Percentiles rank a stretch among this genome's conserved stretches.
These are phyloP conservation scores for Colletotrichum cuscutae DNA, from an alignment of 2,329 filamentous ascomycete species.

Conservation along the genomic window DNA sequence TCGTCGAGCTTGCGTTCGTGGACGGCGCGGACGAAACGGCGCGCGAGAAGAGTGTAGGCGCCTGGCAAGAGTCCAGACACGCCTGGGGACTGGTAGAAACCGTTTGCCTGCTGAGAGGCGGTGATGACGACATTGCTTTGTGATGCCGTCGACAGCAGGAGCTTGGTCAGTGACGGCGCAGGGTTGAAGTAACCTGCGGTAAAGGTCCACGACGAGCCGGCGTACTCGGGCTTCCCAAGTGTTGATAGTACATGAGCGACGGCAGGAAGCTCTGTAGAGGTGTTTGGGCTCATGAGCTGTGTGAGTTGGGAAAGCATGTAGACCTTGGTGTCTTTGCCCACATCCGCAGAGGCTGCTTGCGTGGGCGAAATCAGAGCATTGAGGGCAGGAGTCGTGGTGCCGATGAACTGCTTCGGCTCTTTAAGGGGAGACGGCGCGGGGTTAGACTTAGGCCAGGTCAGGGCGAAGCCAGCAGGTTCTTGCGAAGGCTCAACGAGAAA, in stretches of 20 bases:
- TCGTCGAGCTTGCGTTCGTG: conserved; percentile 57
- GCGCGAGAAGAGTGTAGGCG: conserved; percentile 90
- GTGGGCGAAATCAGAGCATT: conserved; percentile 71
- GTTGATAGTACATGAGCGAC: conserved; percentile 78
- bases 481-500: conserved; percentile 78
- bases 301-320: conserved; percentile 92
- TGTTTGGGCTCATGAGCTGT: conserved; percentile 80
- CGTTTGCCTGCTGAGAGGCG: conserved; percentile 92
- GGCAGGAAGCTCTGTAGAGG: conserved; percentile 88
- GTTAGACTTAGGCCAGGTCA: conserved; percentile 82
- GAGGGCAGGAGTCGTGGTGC: conserved; percentile 74
- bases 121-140: conserved; percentile 85
- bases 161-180: conserved; percentile 81
- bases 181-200: conserved; percentile 99
- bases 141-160: conserved; percentile 80
- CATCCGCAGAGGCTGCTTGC: conserved; percentile 39
- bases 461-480: conserved; percentile 65
- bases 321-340: conserved; percentile 71
- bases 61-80: conserved; percentile 90
- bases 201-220: conserved; percentile 87
- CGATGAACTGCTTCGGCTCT: conserved; percentile 75
- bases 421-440: conserved; percentile 79
- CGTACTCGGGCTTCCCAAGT: conserved; percentile 71
- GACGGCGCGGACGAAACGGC: conserved; percentile 77
- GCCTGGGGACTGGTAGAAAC: conserved; percentile 90